A percentile compares a stretch with the other conserved stretches of the same genome.
These are phyloP conservation scores for Rhodofomes roseus DNA, from an alignment of 1,284 basidiomycete genomes.

Conservation along the genomic window DNA sequence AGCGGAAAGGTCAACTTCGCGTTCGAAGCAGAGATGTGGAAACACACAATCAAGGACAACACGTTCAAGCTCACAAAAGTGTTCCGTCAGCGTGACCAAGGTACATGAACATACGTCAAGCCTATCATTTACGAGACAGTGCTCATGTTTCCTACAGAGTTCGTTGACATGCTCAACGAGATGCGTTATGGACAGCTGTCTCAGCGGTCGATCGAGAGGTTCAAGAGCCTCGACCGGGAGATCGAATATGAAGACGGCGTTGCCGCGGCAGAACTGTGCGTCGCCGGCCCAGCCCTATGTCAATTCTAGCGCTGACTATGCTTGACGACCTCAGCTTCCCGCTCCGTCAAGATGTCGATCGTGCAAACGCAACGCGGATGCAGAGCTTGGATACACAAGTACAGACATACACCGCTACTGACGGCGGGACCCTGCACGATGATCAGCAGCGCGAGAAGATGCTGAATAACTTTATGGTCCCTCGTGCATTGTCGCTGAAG, in stretches of 20 bases:
- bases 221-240: slow-evolving; percentile 57
- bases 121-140: slow-evolving; percentile 7
- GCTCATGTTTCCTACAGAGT: slow-evolving; percentile 43
- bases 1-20: slow-evolving; percentile 57
- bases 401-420: slow-evolving; percentile 38
- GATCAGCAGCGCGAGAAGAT: slow-evolving; percentile 33
- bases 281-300: slow-evolving; percentile 35
- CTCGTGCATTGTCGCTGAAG: slow-evolving; percentile 24
- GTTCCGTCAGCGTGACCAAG: slow-evolving; percentile 64
- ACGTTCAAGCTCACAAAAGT: slow-evolving; percentile 62
- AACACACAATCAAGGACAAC: slow-evolving; percentile 42
- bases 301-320: slow-evolving; percentile 31
- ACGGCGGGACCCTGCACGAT: slow-evolving; percentile 46
- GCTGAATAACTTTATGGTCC: slow-evolving; percentile 31
- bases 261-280: slow-evolving; percentile 77
- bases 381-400: slow-evolving; percentile 27
- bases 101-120: slow-evolving; percentile 25
- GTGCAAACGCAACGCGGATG: slow-evolving; percentile 69
- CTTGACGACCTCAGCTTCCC: slow-evolving; percentile 39
- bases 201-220: slow-evolving; percentile 51
- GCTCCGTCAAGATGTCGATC: slow-evolving; percentile 82
- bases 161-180: slow-evolving; percentile 88
- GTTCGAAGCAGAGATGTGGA: slow-evolving; percentile 84
- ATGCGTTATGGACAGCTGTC: slow-evolving; percentile 83
- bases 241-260: slow-evolving; percentile 69